phyloP scores from a whole-genome alignment of 106 monocot species.

The Dendrobium huoshanense region DNA sequence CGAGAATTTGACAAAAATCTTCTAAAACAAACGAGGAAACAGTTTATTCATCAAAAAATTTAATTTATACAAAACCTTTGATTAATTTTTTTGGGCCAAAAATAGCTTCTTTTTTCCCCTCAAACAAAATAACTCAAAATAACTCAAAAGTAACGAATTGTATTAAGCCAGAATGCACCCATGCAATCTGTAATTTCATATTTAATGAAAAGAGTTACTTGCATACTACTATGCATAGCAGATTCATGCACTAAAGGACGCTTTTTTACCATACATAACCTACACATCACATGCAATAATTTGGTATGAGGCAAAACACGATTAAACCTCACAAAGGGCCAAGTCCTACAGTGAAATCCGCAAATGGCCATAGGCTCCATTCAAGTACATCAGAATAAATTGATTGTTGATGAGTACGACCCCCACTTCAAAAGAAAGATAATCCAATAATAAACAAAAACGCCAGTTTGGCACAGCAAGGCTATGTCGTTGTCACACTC shows the following conservation, averaged over 20 bases:
- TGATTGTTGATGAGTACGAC: background rate
- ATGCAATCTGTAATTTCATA: too few relatives aligned
- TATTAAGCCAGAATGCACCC: too few relatives aligned
- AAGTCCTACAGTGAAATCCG: too few relatives aligned
- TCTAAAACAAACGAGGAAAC: background rate
- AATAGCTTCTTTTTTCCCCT: background rate
- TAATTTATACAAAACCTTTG: background rate
- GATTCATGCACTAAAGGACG: background rate
- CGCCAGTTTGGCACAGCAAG: too few relatives aligned
- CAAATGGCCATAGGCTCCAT: background rate
- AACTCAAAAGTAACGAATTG: background rate
- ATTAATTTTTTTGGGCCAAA: background rate
- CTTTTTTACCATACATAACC: background rate
- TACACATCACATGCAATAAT: background rate
- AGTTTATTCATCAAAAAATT: background rate
- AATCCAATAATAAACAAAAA: too few relatives aligned
- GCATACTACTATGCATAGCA: background rate
- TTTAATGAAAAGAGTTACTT: too few relatives aligned
- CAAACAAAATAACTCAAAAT: background rate
- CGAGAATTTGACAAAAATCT: background rate
- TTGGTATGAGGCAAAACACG: background rate
- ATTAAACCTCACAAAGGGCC: background rate
- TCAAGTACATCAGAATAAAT: background rate
- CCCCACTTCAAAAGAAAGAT: background rate
- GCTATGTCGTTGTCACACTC: too few relatives aligned